Conservation (phyloP, 192 early-diverging fungal species). For the Coemansia sp. region DNA sequence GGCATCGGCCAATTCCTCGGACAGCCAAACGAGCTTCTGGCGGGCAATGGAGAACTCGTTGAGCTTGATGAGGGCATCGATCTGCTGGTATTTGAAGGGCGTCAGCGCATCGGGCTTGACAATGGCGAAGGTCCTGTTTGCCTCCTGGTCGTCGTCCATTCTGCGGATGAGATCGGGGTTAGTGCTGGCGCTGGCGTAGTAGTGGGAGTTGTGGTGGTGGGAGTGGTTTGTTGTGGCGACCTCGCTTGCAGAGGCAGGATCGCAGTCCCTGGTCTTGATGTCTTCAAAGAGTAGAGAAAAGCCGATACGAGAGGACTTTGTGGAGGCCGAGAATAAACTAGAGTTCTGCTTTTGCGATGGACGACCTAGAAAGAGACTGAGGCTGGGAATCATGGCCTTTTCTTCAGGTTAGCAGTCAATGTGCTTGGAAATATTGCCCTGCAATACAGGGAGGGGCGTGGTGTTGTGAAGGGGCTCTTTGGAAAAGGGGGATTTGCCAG, state of each 20-base stretch:
- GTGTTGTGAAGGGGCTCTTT: too few relatives aligned
- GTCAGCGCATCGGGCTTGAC: slow-evolving; percentile 62
- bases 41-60: slow-evolving; percentile 57
- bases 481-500: background rate
- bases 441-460: background rate
- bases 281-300: slow-evolving; percentile 50
- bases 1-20: slow-evolving; percentile 37
- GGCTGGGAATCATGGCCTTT: slow-evolving; percentile 28
- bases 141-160: slow-evolving; percentile 28
- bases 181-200: slow-evolving; percentile 11
- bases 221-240: background rate
- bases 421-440: background rate
- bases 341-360: slow-evolving; percentile 41
- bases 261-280: slow-evolving; percentile 14
- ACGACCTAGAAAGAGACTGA: slow-evolving; percentile 47
- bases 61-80: slow-evolving; percentile 56
- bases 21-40: slow-evolving; percentile 56
- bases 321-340: slow-evolving; percentile 31
- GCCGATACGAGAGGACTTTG: slow-evolving; percentile 37
- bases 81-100: slow-evolving; percentile 55
- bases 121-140: slow-evolving; percentile 58
- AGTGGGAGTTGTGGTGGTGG: too few relatives aligned
- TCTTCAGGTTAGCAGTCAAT: background rate
- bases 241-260: background rate
- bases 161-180: background rate